Conservation (phyloP, 2,329 filamentous ascomycete species). For the Sclerotinia spermophila region DNA sequence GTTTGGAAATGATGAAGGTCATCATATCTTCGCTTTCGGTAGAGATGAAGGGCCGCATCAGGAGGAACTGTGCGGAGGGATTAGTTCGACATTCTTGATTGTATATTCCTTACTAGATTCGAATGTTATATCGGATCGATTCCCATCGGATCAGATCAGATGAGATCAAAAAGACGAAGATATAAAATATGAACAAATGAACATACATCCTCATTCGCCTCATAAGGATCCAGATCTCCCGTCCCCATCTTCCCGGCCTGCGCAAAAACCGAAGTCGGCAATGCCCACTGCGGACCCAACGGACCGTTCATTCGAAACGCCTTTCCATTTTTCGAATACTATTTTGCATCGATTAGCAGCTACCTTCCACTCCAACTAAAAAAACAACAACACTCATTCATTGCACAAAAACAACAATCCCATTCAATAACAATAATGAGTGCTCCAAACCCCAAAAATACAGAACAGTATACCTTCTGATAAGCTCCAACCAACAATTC, state of each 20-base stretch:
- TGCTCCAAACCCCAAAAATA: too few relatives aligned
- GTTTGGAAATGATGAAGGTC: neutral
- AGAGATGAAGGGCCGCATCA: neutral
- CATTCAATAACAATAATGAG: neutral
- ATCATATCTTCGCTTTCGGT: constrained; percentile 10
- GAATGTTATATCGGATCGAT: neutral
- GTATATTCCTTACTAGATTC: too few relatives aligned
- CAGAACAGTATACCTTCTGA: neutral
- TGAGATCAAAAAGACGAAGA: neutral
- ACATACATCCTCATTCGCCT: constrained; percentile 16
- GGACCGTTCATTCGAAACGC: constrained; percentile 8
- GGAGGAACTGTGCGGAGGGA: neutral
- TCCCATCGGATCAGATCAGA: neutral
- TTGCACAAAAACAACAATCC: neutral
- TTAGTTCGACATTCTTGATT: neutral
- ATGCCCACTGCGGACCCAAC: constrained; percentile 6
- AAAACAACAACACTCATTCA: neutral
- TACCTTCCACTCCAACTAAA: neutral
- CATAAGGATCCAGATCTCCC: constrained; percentile 8
- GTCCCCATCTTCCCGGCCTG: constrained; percentile 8
- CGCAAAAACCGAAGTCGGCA: constrained; percentile 5
- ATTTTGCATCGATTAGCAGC: neutral
- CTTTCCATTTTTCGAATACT: constrained; percentile 16
- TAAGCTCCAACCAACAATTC: constrained; percentile 7
- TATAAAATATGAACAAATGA: neutral